Evolutionary conservation across 768 basidiomycete genomes (phyloP).

Genomic region (Calvatia gigantea): DNA sequence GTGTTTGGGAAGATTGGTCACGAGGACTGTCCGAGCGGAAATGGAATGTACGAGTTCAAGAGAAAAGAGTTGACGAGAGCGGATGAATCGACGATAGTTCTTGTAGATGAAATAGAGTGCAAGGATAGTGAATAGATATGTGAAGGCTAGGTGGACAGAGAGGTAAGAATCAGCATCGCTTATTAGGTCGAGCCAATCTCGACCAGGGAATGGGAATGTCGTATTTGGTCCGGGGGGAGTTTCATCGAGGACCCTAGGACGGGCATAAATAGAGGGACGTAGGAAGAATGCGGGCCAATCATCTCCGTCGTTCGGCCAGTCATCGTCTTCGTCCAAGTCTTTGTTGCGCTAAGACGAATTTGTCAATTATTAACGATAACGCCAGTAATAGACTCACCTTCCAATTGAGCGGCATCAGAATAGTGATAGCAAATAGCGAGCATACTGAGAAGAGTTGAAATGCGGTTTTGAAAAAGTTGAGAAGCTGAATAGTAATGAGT

Average conservation of each 20-base stretch:
- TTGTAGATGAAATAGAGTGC: constrained; percentile 83
- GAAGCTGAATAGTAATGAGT: constrained; percentile 48
- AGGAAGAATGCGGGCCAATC: constrained; percentile 42
- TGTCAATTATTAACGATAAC: constrained; percentile 9
- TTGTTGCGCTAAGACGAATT: constrained; percentile 56
- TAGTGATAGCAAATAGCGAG: constrained; percentile 72
- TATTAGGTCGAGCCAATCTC: constrained; percentile 83
- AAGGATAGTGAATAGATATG: constrained; percentile 88
- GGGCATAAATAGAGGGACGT: constrained; percentile 19
- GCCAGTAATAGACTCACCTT: constrained; percentile 50
- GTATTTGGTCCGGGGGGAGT: background rate
- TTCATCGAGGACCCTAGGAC: background rate
- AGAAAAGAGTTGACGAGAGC: constrained; percentile 89
- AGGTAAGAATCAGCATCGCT: constrained; percentile 89
- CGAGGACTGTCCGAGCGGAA: constrained; percentile 88
- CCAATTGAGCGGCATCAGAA: constrained; percentile 96
- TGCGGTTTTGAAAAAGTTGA: constrained; percentile 94
- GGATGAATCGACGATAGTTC: constrained; percentile 87
- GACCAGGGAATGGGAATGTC: constrained; percentile 4
- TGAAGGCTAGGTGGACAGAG: constrained; percentile 87
- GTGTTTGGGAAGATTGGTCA: constrained; percentile 80
- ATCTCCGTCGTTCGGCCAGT: constrained; percentile 39
- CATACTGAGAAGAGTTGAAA: constrained; percentile 89
- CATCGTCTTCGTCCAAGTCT: constrained; percentile 54
- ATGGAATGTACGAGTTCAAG: constrained; percentile 94